Evolutionary conservation across 148 eudicot genomes (phyloP).

Genomic region (Silene conica): DNA sequence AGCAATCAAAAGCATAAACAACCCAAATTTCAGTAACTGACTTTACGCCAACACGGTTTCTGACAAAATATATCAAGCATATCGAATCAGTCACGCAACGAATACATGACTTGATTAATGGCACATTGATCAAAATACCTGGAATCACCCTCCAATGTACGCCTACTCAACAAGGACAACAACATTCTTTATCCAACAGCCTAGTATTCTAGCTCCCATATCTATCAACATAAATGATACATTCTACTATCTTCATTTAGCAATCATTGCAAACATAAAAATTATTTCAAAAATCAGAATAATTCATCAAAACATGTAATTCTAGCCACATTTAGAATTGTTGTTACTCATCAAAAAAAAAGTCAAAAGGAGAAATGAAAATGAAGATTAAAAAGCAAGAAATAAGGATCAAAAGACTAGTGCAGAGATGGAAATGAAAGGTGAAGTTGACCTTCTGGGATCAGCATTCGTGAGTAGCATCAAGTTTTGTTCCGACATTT

Average conservation of each 20-base stretch:
- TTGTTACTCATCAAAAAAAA: neutral
- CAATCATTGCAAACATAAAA: neutral
- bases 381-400: neutral
- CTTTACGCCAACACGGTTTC: neutral
- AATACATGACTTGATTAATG: neutral
- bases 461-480: conserved; percentile 14
- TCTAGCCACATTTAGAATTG: neutral
- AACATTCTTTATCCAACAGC: conserved; percentile 59
- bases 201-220: conserved; percentile 49
- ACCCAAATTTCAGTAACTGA: conserved; percentile 4
- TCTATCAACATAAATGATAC: conserved; percentile 24
- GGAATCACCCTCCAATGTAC: conserved; percentile 75
- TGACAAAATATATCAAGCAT: neutral
- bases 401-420: neutral
- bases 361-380: neutral
- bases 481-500: conserved; percentile 18
- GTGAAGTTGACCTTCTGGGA: conserved; percentile 4
- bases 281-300: neutral
- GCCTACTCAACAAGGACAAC: conserved; percentile 90
- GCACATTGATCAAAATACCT: conserved; percentile 44
- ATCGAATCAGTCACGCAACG: neutral
- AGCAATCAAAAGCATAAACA: conserved; percentile 26
- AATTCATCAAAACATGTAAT: neutral
- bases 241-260: neutral
- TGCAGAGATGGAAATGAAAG: neutral